Base-by-base conservation (phyloP, 345 rosid species). In the Gossypium australe region DNA sequence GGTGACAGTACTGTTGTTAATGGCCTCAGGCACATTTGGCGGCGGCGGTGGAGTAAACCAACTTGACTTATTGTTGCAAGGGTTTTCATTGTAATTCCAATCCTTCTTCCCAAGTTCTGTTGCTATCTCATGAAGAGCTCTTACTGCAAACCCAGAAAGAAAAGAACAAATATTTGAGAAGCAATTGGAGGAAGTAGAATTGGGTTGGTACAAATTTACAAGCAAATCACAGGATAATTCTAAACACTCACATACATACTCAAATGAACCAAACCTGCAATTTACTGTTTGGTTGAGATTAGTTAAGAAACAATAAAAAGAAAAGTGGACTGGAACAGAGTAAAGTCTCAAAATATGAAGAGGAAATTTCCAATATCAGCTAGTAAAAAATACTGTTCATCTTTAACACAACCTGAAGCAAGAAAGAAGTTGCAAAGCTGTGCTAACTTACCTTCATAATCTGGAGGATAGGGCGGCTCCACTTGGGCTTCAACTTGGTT, bases 41-140 rank as follows among this genome's bases (percentile, higher is more conserved):
- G 16, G 68, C 11, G 77, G 77, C 4, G 71, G 13, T 29, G 72
- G 64, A 1, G 78, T 57, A 53, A 65, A 65, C 97, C 93, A 88
- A 11, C 87, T 85, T 9, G 77, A 68, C 55, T 65, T 6, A 9
- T 57, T 48, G 79, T 81, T 80, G 78, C 78, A 80, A 27, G 83
- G 83, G 67, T 92, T 75, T 66, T 66, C 72, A 11, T 3, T 66
- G 72, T 66, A 75, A 58, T 75, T 66, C 72, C 78, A 75, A 14
- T 43, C 29, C 38, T 65, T 66, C 14, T 65, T 65, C 4, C 72
- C 78, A 11, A 75, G 25, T 53, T 75, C 72, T 16, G 38, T 38
- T 7, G 65, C 72, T 20, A 75, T 66, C 62, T 75, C 78, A 18
- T 1, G 13, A 53, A 75, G 72, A 75, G 78, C 78, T 18, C 56